These are phyloP conservation scores for Vicia sativa DNA, from an alignment of 306 rosid genomes.

Conservation along the genomic window DNA sequence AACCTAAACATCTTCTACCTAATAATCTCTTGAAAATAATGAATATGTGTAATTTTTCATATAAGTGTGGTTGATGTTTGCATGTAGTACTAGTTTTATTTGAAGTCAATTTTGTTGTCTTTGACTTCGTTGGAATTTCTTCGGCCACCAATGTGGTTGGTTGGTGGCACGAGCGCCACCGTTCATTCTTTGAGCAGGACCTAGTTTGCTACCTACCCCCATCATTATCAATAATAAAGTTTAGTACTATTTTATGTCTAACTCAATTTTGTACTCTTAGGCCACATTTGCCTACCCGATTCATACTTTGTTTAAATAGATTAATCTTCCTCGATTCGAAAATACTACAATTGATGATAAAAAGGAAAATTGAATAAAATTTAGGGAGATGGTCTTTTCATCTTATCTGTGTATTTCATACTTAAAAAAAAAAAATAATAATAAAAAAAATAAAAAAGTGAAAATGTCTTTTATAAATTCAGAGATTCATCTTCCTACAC, in stretches of 20 bases:
- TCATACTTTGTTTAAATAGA: too few species aligned
- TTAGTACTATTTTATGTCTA: not conserved
- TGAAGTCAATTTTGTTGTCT: constrained; percentile 37
- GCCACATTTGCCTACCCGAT: not conserved
- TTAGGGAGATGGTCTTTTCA: too few species aligned
- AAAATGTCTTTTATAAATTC: too few species aligned
- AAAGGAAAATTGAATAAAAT: too few species aligned
- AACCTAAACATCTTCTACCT: not conserved
- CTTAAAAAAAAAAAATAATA: too few species aligned
- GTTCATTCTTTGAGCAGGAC: constrained; percentile 7
- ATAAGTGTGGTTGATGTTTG: not conserved
- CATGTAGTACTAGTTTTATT: not conserved
- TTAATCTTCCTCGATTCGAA: too few species aligned
- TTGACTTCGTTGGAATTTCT: constrained; percentile 7
- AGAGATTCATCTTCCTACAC: too few species aligned
- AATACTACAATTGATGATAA: too few species aligned
- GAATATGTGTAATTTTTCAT: not conserved
- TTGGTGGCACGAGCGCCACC: constrained; percentile 54
- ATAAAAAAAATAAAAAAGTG: too few species aligned
- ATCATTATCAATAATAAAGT: not conserved
- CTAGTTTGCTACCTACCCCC: constrained; percentile 36
- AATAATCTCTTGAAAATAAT: constrained; percentile 7
- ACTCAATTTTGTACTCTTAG: not conserved
- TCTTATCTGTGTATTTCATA: too few species aligned
- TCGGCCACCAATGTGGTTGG: constrained; percentile 34